These are phyloP conservation scores for Aspergillus quadricinctus DNA, from an alignment of 2,329 filamentous ascomycete genomes.

Conservation along the genomic window DNA sequence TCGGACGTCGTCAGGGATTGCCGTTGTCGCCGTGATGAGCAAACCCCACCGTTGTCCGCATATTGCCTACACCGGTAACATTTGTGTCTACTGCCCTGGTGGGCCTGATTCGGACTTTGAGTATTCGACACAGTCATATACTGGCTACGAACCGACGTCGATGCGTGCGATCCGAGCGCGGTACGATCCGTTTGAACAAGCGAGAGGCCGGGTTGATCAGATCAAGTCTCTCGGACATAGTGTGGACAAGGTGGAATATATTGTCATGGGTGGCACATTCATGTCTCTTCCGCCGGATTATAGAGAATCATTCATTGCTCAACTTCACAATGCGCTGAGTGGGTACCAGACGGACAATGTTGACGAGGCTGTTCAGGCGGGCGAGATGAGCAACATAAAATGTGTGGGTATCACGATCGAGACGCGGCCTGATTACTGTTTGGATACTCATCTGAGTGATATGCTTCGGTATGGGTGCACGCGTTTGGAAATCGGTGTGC, in stretches of 20 bases:
- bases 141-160: constrained; percentile 95
- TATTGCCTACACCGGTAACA: constrained; percentile 97
- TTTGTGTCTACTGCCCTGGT: constrained; percentile 97
- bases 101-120: constrained; percentile 98
- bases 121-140: constrained; percentile 98
- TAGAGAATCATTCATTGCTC: constrained; percentile 87
- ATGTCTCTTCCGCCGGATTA: constrained; percentile 93
- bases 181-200: constrained; percentile 97
- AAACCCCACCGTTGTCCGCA: constrained; percentile 97
- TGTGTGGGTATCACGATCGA: constrained; percentile 99
- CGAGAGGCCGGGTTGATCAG: constrained; percentile 90
- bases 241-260: constrained; percentile 99
- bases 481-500: constrained; percentile 87
- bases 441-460: constrained; percentile 88
- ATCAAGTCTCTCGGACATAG: constrained; percentile 93
- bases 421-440: constrained; percentile 91
- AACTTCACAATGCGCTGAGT: constrained; percentile 93
- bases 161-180: constrained; percentile 97
- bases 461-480: constrained; percentile 99
- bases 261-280: constrained; percentile 99
- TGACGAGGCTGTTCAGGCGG: constrained; percentile 89
- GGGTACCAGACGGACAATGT: constrained; percentile 93
- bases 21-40: constrained; percentile 98
- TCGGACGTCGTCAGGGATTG: constrained; percentile 90
- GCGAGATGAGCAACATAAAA: constrained; percentile 95